Percentiles rank a stretch among this genome's conserved stretches.
Conservation (phyloP, 768 basidiomycete species). For the Mycena pura region DNA sequence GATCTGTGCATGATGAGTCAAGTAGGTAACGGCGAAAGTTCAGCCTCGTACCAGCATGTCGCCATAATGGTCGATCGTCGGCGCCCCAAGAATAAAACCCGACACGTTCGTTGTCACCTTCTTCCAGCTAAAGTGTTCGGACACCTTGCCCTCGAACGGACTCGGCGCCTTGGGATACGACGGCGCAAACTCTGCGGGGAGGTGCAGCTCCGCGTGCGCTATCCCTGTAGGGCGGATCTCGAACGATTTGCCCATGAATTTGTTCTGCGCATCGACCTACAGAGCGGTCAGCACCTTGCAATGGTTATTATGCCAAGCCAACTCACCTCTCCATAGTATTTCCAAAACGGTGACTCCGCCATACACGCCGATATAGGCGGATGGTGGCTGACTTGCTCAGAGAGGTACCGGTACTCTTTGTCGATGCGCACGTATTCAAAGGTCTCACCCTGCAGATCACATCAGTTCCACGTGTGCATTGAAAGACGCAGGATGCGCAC, state of each 20-base stretch:
- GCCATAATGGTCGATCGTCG: constrained; percentile 92
- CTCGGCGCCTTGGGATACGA: constrained; percentile 66
- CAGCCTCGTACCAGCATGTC: constrained; percentile 81
- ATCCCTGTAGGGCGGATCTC: constrained; percentile 96
- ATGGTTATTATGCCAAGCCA: not conserved
- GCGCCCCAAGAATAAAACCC: constrained; percentile 90
- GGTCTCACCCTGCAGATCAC: constrained; percentile 74
- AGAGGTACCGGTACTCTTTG: constrained; percentile 89
- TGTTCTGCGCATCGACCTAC: constrained; percentile 95
- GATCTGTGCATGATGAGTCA: constrained; percentile 48
- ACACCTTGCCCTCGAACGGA: constrained; percentile 56
- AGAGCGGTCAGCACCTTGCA: not conserved
- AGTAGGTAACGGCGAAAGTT: not conserved
- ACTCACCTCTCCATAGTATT: constrained; percentile 85
- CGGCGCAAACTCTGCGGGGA: constrained; percentile 71
- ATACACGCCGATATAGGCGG: constrained; percentile 97
- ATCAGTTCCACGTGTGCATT: not conserved
- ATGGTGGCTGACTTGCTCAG: constrained; percentile 97
- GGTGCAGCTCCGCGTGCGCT: constrained; percentile 83
- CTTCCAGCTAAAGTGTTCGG: constrained; percentile 96
- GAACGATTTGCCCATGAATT: constrained; percentile 95
- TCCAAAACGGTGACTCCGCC: constrained; percentile 89
- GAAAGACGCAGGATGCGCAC: constrained; percentile 47
- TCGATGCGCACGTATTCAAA: constrained; percentile 93
- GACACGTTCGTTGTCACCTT: constrained; percentile 92